Evolutionary conservation across 2,329 filamentous ascomycete species (phyloP).

Genomic region (Colletotrichum godetiae): DNA sequence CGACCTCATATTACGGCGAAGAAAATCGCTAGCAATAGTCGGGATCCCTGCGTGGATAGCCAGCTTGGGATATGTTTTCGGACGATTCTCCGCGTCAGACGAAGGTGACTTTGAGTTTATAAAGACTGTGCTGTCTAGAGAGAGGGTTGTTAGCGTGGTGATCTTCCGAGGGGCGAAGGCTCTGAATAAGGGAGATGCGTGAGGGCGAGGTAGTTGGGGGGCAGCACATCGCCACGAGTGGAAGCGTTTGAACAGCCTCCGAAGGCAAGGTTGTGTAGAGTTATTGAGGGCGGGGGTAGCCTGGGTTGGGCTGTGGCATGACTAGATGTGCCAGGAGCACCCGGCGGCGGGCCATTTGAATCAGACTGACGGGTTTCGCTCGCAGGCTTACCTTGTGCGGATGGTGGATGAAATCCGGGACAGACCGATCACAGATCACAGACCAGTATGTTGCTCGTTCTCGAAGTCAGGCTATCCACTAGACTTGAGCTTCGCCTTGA

Average conservation of each 20-base stretch:
- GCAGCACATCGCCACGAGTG: conserved; percentile 29
- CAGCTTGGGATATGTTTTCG: conserved; percentile 26
- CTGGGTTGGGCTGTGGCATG: conserved; percentile 20
- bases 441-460: conserved; percentile 34
- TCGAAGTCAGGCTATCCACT: conserved; percentile 1
- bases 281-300: conserved; percentile 20
- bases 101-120: conserved; percentile 34
- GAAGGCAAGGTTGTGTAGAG: conserved; percentile 16
- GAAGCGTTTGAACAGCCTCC: conserved; percentile 27
- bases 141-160: conserved; percentile 15
- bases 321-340: conserved; percentile 34
- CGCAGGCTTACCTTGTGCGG: conserved; percentile 34
- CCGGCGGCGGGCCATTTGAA: conserved; percentile 31
- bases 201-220: not conserved
- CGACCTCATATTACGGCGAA: conserved; percentile 51
- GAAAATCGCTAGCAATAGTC: conserved; percentile 22
- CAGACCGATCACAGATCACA: conserved; percentile 27
- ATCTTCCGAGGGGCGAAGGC: conserved; percentile 14
- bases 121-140: conserved; percentile 18
- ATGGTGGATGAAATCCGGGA: conserved; percentile 27
- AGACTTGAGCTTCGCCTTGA: not conserved
- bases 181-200: conserved; percentile 9
- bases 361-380: conserved; percentile 21
- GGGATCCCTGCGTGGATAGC: conserved; percentile 28
- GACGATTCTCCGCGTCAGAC: conserved; percentile 27